Conservation (phyloP, 2,329 filamentous ascomycete genomes). For the Monilinia fructicola region DNA sequence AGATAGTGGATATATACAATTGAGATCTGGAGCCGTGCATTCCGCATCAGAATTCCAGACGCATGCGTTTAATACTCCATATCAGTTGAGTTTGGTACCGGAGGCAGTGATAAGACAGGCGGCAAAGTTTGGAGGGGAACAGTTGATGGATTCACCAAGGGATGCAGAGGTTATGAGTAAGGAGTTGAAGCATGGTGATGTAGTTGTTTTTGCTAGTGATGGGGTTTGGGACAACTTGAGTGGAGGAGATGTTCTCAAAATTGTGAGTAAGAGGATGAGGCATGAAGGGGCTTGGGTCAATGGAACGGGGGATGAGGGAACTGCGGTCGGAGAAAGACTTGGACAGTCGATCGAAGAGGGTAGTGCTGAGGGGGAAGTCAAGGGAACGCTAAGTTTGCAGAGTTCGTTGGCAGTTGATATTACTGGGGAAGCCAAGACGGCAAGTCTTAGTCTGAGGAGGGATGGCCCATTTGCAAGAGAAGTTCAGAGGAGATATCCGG, state of each 20-base stretch:
- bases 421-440: constrained; percentile 77
- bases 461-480: constrained; percentile 95
- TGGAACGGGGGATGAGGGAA: constrained; percentile 55
- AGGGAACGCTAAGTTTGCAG: constrained; percentile 60
- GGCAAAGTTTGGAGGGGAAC: constrained; percentile 77
- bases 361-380: constrained; percentile 38
- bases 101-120: constrained; percentile 75
- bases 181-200: constrained; percentile 80
- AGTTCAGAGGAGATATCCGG: constrained; percentile 82
- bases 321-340: constrained; percentile 63
- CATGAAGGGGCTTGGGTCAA: constrained; percentile 71
- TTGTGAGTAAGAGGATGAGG: constrained; percentile 76
- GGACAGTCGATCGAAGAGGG: constrained; percentile 51
- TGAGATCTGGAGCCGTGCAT: constrained; percentile 83
- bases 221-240: constrained; percentile 96
- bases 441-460: constrained; percentile 75
- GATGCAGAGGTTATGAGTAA: constrained; percentile 81
- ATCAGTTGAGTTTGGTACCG: constrained; percentile 87
- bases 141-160: constrained; percentile 77
- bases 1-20: constrained; percentile 88
- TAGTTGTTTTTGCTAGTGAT: constrained; percentile 91
- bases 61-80: constrained; percentile 97
- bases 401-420: constrained; percentile 77
- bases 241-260: constrained; percentile 80
- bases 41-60: constrained; percentile 83